Conservation (phyloP, 2,329 filamentous ascomycete species). For the Neofusicoccum parvum region DNA sequence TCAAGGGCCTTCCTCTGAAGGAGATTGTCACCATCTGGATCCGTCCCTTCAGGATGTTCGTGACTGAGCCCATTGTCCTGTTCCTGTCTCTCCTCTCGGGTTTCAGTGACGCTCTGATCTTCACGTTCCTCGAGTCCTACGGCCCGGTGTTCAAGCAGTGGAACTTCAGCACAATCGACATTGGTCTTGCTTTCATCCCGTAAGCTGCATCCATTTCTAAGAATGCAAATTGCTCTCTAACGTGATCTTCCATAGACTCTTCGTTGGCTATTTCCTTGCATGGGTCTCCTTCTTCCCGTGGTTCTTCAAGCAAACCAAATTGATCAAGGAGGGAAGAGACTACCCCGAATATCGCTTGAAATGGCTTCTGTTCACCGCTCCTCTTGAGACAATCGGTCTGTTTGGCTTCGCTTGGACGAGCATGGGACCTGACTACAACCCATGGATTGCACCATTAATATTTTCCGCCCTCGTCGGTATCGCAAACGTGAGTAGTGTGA, state of each 20-base stretch:
- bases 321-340: constrained; percentile 52
- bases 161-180: constrained; percentile 58
- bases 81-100: constrained; percentile 70
- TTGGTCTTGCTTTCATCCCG: constrained; percentile 66
- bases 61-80: constrained; percentile 73
- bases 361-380: constrained; percentile 65
- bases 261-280: constrained; percentile 66
- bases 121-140: constrained; percentile 75
- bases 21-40: constrained; percentile 55
- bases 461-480: constrained; percentile 69
- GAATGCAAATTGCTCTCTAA: background rate
- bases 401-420: constrained; percentile 72
- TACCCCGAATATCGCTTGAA: constrained; percentile 67
- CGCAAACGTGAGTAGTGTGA: constrained; percentile 53
- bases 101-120: constrained; percentile 75
- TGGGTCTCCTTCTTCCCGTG: constrained; percentile 62
- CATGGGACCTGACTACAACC: constrained; percentile 57
- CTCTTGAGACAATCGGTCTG: constrained; percentile 66
- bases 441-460: constrained; percentile 70
- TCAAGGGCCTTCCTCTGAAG: constrained; percentile 43
- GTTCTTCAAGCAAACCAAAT: constrained; percentile 54
- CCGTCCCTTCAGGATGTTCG: constrained; percentile 72
- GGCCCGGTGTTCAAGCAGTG: constrained; percentile 68
- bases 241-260: constrained; percentile 44
- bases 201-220: constrained; percentile 20